Conservation (phyloP, 805 yeast species). For the Blastobotrys peoriensis region DNA sequence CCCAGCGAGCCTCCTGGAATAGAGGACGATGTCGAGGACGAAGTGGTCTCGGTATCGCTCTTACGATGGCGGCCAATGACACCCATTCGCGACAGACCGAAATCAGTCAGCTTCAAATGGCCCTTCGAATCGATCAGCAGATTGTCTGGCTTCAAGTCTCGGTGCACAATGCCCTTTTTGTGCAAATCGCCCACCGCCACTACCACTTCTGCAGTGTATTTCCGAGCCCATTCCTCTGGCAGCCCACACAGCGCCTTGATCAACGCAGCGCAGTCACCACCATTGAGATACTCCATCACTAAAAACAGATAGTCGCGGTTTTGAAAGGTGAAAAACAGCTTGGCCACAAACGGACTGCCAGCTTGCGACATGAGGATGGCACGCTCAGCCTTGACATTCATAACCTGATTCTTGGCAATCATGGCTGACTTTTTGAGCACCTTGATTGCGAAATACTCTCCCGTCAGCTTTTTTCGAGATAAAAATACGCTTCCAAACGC, state of each 20-base stretch:
- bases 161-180: conserved; percentile 80
- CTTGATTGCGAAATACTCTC: conserved; percentile 93
- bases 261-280: conserved; percentile 91
- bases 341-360: conserved; percentile 89
- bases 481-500: conserved; percentile 95
- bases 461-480: conserved; percentile 76
- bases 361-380: conserved; percentile 98
- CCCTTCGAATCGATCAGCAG: conserved; percentile 79
- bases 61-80: conserved; percentile 65
- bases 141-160: conserved; percentile 95
- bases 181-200: conserved; percentile 90
- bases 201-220: conserved; percentile 84
- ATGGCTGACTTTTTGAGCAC: conserved; percentile 87
- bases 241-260: conserved; percentile 74
- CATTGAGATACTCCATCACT: conserved; percentile 94
- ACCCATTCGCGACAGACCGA: conserved; percentile 89
- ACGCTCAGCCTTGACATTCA: conserved; percentile 89
- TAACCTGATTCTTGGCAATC: conserved; percentile 95
- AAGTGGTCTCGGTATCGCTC: conserved; percentile 1
- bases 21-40: conserved; percentile 3
- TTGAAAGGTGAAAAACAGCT: conserved; percentile 81
- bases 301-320: conserved; percentile 77
- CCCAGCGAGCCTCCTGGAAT: background rate
- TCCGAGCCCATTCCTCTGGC: conserved; percentile 74
- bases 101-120: conserved; percentile 88